These are phyloP conservation scores for Spiromastix sp. DNA, from an alignment of 2,329 filamentous ascomycete genomes.

Conservation along the genomic window DNA sequence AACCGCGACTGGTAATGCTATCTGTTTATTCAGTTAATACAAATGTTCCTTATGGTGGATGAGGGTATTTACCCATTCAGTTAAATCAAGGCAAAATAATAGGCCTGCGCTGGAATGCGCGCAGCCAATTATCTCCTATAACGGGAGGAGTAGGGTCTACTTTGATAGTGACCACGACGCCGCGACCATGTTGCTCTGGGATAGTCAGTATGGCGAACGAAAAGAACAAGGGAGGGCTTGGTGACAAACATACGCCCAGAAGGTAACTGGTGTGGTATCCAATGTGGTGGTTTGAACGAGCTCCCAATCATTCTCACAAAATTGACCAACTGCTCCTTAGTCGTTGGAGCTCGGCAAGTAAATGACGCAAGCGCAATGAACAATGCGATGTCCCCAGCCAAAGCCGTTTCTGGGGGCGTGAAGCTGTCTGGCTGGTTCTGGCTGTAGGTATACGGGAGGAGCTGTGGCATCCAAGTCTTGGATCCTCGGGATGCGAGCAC, in stretches of 20 bases:
- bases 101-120: not conserved
- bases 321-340: not conserved
- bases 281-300: conserved; percentile 11
- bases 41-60: too few relatives aligned
- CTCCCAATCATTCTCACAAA: conserved; percentile 3
- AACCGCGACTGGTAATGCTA: too few relatives aligned
- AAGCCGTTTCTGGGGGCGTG: conserved; percentile 2
- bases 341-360: conserved; percentile 5
- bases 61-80: too few relatives aligned
- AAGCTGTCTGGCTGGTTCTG: conserved; percentile 1
- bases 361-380: conserved; percentile 17
- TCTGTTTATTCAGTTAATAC: too few relatives aligned
- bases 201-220: too few relatives aligned
- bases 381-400: conserved; percentile 14
- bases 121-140: not conserved
- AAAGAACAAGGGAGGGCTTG: too few relatives aligned
- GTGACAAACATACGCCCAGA: conserved; percentile 13
- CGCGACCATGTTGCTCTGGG: conserved; percentile 6
- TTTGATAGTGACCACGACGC: conserved; percentile 11
- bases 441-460: conserved; percentile 13
- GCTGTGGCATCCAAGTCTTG: conserved; percentile 12
- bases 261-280: conserved; percentile 8
- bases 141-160: not conserved
- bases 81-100: conserved; percentile 1
- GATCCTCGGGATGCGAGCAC: conserved; percentile 13